Evolutionary conservation across 75 land plant species (phyloP).

Genomic region (Pinus taeda): DNA sequence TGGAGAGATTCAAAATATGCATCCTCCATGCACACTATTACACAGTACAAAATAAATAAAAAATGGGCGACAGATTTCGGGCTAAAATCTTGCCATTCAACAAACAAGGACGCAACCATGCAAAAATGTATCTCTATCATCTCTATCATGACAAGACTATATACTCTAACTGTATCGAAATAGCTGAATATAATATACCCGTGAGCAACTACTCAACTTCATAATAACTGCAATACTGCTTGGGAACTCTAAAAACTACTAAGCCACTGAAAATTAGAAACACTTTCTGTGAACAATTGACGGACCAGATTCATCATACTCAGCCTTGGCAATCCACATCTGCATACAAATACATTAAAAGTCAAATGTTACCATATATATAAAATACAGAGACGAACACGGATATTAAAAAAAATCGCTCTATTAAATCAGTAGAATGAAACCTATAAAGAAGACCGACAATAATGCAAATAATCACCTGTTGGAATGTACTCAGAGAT

Average conservation of each 20-base stretch:
- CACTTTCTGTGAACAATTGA: slow-evolving; percentile 16
- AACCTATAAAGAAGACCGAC: background rate
- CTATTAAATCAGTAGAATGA: background rate
- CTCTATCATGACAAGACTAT: background rate
- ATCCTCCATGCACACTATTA: slow-evolving; percentile 8
- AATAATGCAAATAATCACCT: slow-evolving; percentile 26
- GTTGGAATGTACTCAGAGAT: slow-evolving; percentile 65
- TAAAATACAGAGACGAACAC: no score
- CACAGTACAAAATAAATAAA: background rate
- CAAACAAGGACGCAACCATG: slow-evolving; percentile 1
- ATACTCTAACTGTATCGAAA: background rate
- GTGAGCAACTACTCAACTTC: background rate
- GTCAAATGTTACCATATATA: no score
- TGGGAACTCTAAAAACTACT: no score
- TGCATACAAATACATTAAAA: slow-evolving; percentile 3
- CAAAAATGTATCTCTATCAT: background rate
- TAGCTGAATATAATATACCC: slow-evolving; percentile 8
- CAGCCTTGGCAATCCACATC: slow-evolving; percentile 37
- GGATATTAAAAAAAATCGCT: no score
- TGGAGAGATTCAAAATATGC: slow-evolving; percentile 9
- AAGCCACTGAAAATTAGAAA: background rate
- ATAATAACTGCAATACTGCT: slow-evolving; percentile 5
- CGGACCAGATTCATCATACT: slow-evolving; percentile 18
- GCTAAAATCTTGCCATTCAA: slow-evolving; percentile 10
- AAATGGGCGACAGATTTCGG: background rate